Percentiles rank a stretch among this genome's conserved stretches.
These are phyloP conservation scores for Irpex rosettiformis DNA, from an alignment of 1,284 basidiomycete species.

Conservation along the genomic window DNA sequence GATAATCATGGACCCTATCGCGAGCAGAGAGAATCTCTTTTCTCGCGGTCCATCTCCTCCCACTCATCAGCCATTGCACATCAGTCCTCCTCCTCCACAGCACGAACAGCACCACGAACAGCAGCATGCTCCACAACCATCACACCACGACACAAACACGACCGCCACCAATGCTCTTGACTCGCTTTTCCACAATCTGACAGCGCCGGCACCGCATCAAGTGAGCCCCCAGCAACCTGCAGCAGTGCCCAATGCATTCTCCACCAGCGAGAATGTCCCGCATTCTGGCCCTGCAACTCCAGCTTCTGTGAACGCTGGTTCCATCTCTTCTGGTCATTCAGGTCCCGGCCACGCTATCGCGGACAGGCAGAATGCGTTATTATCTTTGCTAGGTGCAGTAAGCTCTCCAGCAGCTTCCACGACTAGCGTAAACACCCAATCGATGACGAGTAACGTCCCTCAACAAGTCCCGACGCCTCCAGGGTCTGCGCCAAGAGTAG, in stretches of 20 bases:
- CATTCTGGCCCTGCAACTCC: conserved; percentile 55
- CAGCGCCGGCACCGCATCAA: conserved; percentile 32
- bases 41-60: conserved; percentile 58
- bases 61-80: conserved; percentile 34
- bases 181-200: conserved; percentile 53
- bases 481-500: conserved; percentile 53
- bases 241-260: conserved; percentile 32
- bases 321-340: conserved; percentile 38
- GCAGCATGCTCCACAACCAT: conserved; percentile 32
- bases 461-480: conserved; percentile 70
- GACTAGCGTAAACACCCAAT: conserved; percentile 26
- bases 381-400: conserved; percentile 58
- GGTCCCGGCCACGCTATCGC: conserved; percentile 42
- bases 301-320: conserved; percentile 48
- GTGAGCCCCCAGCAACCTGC: conserved; percentile 30
- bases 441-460: conserved; percentile 30
- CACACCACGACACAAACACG: conserved; percentile 30
- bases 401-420: conserved; percentile 34
- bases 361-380: conserved; percentile 68
- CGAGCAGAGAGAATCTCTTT: conserved; percentile 48
- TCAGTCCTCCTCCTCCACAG: conserved; percentile 20
- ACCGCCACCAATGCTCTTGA: conserved; percentile 49
- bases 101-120: conserved; percentile 31
- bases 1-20: conserved; percentile 32
- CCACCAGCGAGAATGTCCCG: conserved; percentile 31